Conservation (phyloP, 2,329 filamentous ascomycete species). For the Dactylellina cionopaga region DNA sequence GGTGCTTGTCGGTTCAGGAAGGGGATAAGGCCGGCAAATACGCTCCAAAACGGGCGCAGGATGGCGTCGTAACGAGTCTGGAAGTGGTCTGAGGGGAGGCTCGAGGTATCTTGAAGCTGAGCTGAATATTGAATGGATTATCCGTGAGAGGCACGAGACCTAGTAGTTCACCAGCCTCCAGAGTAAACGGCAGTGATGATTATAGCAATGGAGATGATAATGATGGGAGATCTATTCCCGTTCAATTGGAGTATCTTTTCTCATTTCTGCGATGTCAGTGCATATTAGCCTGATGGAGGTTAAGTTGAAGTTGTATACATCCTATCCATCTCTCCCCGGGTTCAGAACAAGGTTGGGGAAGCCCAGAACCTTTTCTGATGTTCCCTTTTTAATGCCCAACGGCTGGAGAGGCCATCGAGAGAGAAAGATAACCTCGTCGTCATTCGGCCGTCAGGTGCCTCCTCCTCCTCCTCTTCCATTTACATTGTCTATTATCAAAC, state of each 20-base stretch:
- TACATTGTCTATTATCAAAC: neutral
- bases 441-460: constrained; percentile 47
- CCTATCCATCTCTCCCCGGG: too few species aligned
- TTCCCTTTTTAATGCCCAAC: neutral
- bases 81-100: too few species aligned
- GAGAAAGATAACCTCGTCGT: constrained; percentile 20
- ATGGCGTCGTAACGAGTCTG: too few species aligned
- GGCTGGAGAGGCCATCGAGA: neutral
- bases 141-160: constrained; percentile 18
- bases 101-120: neutral
- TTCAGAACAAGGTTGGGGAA: constrained; percentile 1
- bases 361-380: neutral
- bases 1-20: constrained; percentile 6
- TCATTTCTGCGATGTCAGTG: neutral
- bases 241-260: neutral
- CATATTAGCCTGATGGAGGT: constrained; percentile 32
- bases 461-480: neutral
- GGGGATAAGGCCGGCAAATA: constrained; percentile 13
- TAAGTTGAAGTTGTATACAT: constrained; percentile 18
- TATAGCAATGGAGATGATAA: neutral
- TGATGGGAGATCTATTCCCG: constrained; percentile 9
- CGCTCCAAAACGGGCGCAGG: constrained; percentile 1
- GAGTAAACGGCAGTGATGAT: neutral
- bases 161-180: constrained; percentile 1
- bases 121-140: constrained; percentile 5